phyloP scores from a whole-genome alignment of 495 filamentous ascomycete genomes.

The Aspergillus panamensis region DNA sequence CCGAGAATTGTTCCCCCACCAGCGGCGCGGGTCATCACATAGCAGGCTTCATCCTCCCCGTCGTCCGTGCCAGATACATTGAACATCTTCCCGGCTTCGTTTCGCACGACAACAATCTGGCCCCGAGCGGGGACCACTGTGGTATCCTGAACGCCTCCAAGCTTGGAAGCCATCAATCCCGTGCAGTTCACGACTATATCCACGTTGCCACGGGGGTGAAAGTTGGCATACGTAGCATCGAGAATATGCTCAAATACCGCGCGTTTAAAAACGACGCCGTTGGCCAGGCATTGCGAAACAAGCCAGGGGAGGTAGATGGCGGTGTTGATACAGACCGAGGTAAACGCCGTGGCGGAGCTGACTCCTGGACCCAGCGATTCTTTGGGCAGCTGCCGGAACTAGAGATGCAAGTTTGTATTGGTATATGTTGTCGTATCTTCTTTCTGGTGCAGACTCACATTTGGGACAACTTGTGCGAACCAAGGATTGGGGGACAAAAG shows the following conservation, averaged over 20 bases:
- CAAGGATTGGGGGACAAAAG: slow-evolving; percentile 52
- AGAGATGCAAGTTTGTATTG: slow-evolving; percentile 44
- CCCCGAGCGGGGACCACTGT: slow-evolving; percentile 69
- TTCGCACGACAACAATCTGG: slow-evolving; percentile 81
- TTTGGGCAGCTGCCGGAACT: background rate
- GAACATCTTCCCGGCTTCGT: slow-evolving; percentile 63
- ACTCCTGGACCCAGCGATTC: slow-evolving; percentile 16
- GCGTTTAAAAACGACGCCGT: slow-evolving; percentile 63
- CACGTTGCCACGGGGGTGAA: slow-evolving; percentile 57
- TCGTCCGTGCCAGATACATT: slow-evolving; percentile 69
- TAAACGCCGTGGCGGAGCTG: slow-evolving; percentile 60
- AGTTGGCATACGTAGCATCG: slow-evolving; percentile 54
- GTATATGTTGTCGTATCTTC: background rate
- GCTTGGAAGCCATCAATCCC: slow-evolving; percentile 61
- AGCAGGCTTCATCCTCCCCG: slow-evolving; percentile 65
- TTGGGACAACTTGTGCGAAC: slow-evolving; percentile 24
- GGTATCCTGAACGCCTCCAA: slow-evolving; percentile 75
- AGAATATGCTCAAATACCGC: slow-evolving; percentile 60
- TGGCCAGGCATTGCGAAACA: slow-evolving; percentile 65
- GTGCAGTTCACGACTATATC: slow-evolving; percentile 63
- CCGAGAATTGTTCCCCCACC: slow-evolving; percentile 74
- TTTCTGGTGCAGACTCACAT: background rate
- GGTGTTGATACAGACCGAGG: slow-evolving; percentile 87
- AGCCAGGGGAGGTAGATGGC: slow-evolving; percentile 85
- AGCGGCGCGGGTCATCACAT: slow-evolving; percentile 77